Conservation (phyloP, 2,329 filamentous ascomycete species). For the Colletotrichum siamense region DNA sequence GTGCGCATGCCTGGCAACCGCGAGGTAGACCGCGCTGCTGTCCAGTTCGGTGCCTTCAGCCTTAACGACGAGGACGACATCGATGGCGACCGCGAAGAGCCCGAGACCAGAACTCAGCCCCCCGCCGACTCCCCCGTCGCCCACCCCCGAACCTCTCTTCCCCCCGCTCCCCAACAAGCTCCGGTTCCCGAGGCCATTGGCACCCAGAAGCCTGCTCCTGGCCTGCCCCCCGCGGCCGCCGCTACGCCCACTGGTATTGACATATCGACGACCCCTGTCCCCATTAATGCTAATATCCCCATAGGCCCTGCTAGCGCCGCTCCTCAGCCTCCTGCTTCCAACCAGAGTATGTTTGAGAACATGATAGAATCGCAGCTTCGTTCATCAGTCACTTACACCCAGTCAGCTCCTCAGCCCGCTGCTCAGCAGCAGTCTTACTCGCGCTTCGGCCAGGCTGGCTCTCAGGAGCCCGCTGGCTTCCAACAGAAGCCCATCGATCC, state of each 20-base stretch:
- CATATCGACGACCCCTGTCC: slow-evolving; percentile 24
- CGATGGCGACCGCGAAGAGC: slow-evolving; percentile 92
- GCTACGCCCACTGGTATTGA: slow-evolving; percentile 38
- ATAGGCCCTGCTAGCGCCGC: slow-evolving; percentile 32
- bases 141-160: slow-evolving; percentile 84
- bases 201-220: slow-evolving; percentile 58
- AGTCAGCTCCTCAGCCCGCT: slow-evolving; percentile 49
- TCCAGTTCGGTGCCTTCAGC: slow-evolving; percentile 96
- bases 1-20: slow-evolving; percentile 98
- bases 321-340: slow-evolving; percentile 28
- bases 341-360: slow-evolving; percentile 40
- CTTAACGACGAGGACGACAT: slow-evolving; percentile 86
- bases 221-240: slow-evolving; percentile 42
- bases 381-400: not conserved
- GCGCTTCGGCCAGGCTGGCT: slow-evolving; percentile 68
- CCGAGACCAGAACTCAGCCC: slow-evolving; percentile 91
- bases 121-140: slow-evolving; percentile 91
- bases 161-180: slow-evolving; percentile 68
- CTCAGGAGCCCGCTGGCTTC: slow-evolving; percentile 65
- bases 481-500: slow-evolving; percentile 86
- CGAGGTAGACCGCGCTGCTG: slow-evolving; percentile 88
- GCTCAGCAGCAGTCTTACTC: slow-evolving; percentile 70
- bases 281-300: not conserved
- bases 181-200: slow-evolving; percentile 61
- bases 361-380: slow-evolving; percentile 33